Conservation (phyloP, 2,329 filamentous ascomycete genomes). For the Trichoderma sp. region DNA sequence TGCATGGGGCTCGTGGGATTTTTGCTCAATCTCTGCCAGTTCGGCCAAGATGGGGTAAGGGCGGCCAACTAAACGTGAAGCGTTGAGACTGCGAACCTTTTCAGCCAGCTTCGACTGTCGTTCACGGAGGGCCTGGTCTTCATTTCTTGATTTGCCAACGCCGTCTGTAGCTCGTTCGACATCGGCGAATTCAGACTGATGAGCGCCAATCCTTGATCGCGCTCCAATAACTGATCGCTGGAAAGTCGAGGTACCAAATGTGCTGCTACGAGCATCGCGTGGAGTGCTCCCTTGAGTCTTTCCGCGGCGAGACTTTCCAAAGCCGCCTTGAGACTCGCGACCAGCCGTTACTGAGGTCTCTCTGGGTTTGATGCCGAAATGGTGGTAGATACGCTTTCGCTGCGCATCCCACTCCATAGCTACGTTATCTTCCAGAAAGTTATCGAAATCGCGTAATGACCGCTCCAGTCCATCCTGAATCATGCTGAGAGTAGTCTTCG, state of each 20-base stretch:
- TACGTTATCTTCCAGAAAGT: slow-evolving; percentile 90
- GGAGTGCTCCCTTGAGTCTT: slow-evolving; percentile 51
- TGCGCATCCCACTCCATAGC: slow-evolving; percentile 96
- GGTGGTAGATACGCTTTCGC: slow-evolving; percentile 88
- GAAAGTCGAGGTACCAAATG: slow-evolving; percentile 63
- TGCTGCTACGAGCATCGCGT: slow-evolving; percentile 51
- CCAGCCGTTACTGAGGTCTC: slow-evolving; percentile 48
- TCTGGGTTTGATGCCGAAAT: slow-evolving; percentile 80
- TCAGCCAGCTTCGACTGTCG: slow-evolving; percentile 82
- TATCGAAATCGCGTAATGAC: slow-evolving; percentile 88
- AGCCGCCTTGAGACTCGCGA: slow-evolving; percentile 56
- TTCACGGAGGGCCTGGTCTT: slow-evolving; percentile 76
- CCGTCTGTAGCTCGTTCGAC: slow-evolving; percentile 60
- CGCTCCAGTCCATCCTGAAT: slow-evolving; percentile 88
- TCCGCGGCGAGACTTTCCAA: slow-evolving; percentile 60
- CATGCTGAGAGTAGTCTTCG: slow-evolving; percentile 87
- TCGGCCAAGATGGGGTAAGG: slow-evolving; percentile 75
- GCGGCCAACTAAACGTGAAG: slow-evolving; percentile 64
- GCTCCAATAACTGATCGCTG: slow-evolving; percentile 86
- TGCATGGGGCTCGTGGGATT: slow-evolving; percentile 69
- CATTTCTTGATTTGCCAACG: slow-evolving; percentile 51
- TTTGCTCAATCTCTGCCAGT: slow-evolving; percentile 72
- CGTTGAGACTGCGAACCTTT: slow-evolving; percentile 77
- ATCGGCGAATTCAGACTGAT: slow-evolving; percentile 68
- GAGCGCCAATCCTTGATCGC: slow-evolving; percentile 66